A percentile compares a stretch with the other conserved stretches of the same genome.
These are phyloP conservation scores for Pseudohyphozyma bogoriensis DNA, from an alignment of 768 basidiomycete genomes.

Conservation along the genomic window DNA sequence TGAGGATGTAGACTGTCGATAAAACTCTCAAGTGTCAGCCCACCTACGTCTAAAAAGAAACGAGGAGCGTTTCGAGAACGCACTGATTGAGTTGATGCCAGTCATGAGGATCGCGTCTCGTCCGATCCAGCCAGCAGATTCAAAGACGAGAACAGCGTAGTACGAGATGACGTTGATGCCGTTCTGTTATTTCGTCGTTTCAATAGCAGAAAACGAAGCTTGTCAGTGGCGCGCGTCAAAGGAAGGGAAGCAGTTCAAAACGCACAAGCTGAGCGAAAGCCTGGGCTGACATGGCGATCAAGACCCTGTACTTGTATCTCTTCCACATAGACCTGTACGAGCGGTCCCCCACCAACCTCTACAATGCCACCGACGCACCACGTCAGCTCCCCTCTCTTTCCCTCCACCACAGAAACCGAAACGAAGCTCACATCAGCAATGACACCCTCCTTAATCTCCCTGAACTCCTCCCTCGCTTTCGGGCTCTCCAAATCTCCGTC, in stretches of 20 bases:
- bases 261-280: slow-evolving; percentile 86
- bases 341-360: slow-evolving; percentile 67
- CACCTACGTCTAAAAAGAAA: slow-evolving; percentile 45
- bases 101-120: slow-evolving; percentile 91
- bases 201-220: too few species aligned
- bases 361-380: not conserved
- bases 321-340: slow-evolving; percentile 76
- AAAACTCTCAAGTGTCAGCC: not conserved
- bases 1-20: slow-evolving; percentile 8
- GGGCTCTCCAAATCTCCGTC: slow-evolving; percentile 55
- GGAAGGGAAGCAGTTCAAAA: slow-evolving; percentile 4
- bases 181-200: slow-evolving; percentile 56
- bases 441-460: slow-evolving; percentile 64
- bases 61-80: too few species aligned
- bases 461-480: slow-evolving; percentile 68
- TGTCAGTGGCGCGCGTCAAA: too few species aligned
- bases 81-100: slow-evolving; percentile 66
- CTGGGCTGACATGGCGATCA: slow-evolving; percentile 91
- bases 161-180: slow-evolving; percentile 96
- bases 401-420: not conserved
- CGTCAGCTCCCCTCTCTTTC: not conserved
- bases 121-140: slow-evolving; percentile 92
- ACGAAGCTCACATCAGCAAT: slow-evolving; percentile 37
- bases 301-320: slow-evolving; percentile 71
- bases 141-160: slow-evolving; percentile 67